Evolutionary conservation across 139 green algal species (phyloP), one percentile per base, ranked within the genome.

Genomic region (Chlorella sp.): DNA sequence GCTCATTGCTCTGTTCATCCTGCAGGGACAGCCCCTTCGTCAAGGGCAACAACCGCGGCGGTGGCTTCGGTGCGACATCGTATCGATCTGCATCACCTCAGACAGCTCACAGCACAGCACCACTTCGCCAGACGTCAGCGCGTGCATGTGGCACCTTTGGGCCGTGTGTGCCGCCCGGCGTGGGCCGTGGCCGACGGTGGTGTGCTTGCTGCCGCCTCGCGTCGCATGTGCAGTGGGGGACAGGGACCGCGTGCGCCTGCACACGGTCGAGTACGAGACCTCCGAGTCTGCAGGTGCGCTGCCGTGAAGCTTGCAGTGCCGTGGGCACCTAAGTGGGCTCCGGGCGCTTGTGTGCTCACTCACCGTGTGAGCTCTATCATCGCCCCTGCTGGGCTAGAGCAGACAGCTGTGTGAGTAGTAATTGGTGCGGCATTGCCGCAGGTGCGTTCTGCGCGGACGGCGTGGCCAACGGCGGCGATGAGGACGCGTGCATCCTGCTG

Each of bases 211-310:
- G 59, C 26, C n/a, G 27, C 59, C 59, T 33, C 31, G 1, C 2
- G 1, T 35, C 29, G 5, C 42, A 0, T 55, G 5, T 69, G 75
- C 85, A 92, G 90, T 95, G 22, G 89, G 90, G 0, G 91, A 96
- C 74, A n/a, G 34, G 2, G 91, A 96, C 79, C 70, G 88, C 22
- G 77, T 94, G 30, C 70, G 79, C 0, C 80, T 96, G 49, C 82
- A 87, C 73, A 90, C 91, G n/a, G 85, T 92, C 67, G 73, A 88
- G 64, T 96, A 90, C 61, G 90, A 96, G 70, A 83, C 75, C 1
- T 22, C 72, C 1, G 72, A 85, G 0, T 92, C 85, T 23, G 84
- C 88, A 80, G 91, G 90, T 88, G n/a, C n/a, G n/a, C n/a, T n/a
- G n/a, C n/a, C n/a, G n/a, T n/a, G n/a, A n/a, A n/a, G n/a, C n/a